Conservation (phyloP, 1,284 basidiomycete genomes). For the Anthracocystis panici-leucophaei region DNA sequence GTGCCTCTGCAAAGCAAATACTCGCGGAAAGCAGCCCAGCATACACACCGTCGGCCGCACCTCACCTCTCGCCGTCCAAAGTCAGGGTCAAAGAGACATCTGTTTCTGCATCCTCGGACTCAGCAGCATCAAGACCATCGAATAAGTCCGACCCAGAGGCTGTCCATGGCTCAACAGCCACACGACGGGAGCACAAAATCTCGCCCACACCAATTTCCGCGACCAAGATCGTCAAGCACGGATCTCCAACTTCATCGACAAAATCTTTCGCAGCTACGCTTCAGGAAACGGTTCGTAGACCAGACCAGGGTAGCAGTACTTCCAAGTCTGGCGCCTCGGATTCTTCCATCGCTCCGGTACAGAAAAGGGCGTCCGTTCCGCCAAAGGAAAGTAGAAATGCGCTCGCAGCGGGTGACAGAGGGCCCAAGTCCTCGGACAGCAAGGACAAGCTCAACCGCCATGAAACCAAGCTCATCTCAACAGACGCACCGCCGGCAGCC, state of each 20-base stretch:
- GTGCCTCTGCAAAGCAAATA: neutral
- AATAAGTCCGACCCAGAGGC: neutral
- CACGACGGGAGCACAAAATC: neutral
- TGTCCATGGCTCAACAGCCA: neutral
- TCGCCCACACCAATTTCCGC: neutral
- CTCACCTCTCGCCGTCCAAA: constrained; percentile 6
- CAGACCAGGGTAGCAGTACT: neutral
- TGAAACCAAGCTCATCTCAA: neutral
- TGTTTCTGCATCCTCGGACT: neutral
- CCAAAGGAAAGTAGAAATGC: neutral
- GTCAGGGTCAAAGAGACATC: neutral
- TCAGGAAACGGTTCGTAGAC: neutral
- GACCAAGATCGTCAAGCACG: neutral
- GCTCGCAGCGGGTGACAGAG: neutral
- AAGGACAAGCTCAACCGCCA: neutral
- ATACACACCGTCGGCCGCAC: neutral
- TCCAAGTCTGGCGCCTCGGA: neutral
- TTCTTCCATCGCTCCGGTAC: neutral
- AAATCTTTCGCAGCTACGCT: neutral
- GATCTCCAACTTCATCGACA: neutral
- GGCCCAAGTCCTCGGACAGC: neutral
- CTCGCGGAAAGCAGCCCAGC: neutral
- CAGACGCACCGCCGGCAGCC: constrained; percentile 4
- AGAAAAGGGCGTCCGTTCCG: neutral
- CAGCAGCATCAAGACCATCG: neutral